Base-by-base conservation (phyloP, 257 asterid genomes). In the Solanum bulbocastanum region DNA sequence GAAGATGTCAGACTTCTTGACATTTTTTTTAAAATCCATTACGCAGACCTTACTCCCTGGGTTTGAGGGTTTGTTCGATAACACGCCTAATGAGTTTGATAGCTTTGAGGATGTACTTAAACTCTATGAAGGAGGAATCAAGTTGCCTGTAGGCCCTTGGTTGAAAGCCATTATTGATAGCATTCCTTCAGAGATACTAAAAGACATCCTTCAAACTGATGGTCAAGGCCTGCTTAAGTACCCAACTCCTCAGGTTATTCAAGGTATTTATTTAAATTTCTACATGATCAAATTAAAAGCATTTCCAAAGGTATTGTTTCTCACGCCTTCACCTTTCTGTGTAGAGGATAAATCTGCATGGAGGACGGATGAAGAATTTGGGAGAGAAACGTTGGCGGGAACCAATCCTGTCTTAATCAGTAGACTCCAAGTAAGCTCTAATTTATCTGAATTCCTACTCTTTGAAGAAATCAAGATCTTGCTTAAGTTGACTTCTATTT, bases 311-410 rank as follows among this genome's bases (percentile, higher is more conserved):
- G 76, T 69, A 7, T 3, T 83, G 36, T 22, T 11, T 60, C 35
- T 69, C 76, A 69, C 5, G 23, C 39, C 23, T 13, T 68, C 22
- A 68, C 10, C 12, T 3, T 71, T 7, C 20, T 18, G 23, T 52
- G 22, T 52, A 95, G 98, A 92, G 82, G 94, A 93, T 56, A 90
- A 92, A 90, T 85, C 90, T 36, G 98, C 96, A 46, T 95, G 97
- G 98, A 91, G 94, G 87, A 88, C 98, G 8, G 98, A 95, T 86
- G 98, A 94, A 91, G 98, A 95, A 89, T 95, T 95, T 88, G 95
- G 91, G 30, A 92, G 98, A 71, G 76, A 71, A 71, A 71, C 18
- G 40, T 32, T 71, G 40, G 78, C 25, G 2, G 78, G 78, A 71
- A 46, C 91, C 75, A 93, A 94, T 91, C 98, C 98, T 30, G 89